These are phyloP conservation scores for Penicillium steckii DNA, from an alignment of 495 filamentous ascomycete species.

Conservation along the genomic window DNA sequence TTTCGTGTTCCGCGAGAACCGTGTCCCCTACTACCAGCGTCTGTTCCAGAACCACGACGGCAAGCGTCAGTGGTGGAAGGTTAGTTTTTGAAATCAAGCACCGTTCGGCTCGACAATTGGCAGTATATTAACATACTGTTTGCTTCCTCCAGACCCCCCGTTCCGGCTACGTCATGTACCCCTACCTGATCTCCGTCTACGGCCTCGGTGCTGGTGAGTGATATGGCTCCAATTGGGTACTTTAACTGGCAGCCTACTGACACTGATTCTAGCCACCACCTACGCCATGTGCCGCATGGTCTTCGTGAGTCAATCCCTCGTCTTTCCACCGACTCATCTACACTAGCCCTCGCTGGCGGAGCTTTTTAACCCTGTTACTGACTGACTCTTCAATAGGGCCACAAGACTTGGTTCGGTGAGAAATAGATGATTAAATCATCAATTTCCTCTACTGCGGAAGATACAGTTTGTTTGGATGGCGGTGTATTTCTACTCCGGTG, in stretches of 20 bases:
- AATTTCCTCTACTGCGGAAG: constrained; percentile 7
- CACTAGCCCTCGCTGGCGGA: not conserved
- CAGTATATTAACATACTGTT: constrained; percentile 11
- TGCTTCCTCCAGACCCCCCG: constrained; percentile 52
- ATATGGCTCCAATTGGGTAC: constrained; percentile 41
- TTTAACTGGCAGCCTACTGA: constrained; percentile 16
- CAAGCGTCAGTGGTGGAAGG: constrained; percentile 83
- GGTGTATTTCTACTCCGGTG: constrained; percentile 44
- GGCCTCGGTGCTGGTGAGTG: constrained; percentile 48
- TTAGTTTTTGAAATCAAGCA: constrained; percentile 46
- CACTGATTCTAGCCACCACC: constrained; percentile 44
- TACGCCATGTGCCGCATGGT: constrained; percentile 58
- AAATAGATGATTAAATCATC: constrained; percentile 42
- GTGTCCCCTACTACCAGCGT: constrained; percentile 79
- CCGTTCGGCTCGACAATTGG: not conserved
- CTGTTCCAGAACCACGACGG: constrained; percentile 81
- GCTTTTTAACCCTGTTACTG: constrained; percentile 6
- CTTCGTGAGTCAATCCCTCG: constrained; percentile 41
- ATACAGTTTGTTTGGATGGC: constrained; percentile 19
- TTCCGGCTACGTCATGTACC: constrained; percentile 64
- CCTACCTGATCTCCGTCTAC: constrained; percentile 72
- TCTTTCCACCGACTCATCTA: not conserved
- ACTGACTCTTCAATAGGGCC: constrained; percentile 53
- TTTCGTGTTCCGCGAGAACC: constrained; percentile 79
- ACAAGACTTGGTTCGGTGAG: constrained; percentile 87